These are phyloP conservation scores for Leccinum fallax DNA, from an alignment of 1,284 basidiomycete species.

Conservation along the genomic window DNA sequence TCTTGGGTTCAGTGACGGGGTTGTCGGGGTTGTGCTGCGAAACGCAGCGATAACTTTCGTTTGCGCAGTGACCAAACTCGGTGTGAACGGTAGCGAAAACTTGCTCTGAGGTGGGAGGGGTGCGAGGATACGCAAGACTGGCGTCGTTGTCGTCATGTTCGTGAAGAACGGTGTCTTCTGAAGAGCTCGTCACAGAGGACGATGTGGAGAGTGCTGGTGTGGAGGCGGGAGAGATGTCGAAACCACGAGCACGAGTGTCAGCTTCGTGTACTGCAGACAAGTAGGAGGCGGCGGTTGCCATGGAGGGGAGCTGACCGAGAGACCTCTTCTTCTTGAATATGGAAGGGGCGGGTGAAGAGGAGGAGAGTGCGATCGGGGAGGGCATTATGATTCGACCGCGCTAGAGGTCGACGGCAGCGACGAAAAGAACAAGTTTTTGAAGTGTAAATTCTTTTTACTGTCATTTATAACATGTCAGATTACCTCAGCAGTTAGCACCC, in stretches of 20 bases:
- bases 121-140: slow-evolving; percentile 56
- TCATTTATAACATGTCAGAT: slow-evolving; percentile 28
- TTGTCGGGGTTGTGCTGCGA: slow-evolving; percentile 61
- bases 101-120: slow-evolving; percentile 75
- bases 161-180: slow-evolving; percentile 61
- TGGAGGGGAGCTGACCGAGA: slow-evolving; percentile 43
- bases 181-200: slow-evolving; percentile 64
- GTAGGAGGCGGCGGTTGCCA: slow-evolving; percentile 69
- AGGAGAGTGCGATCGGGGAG: slow-evolving; percentile 52
- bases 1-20: slow-evolving; percentile 53
- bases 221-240: slow-evolving; percentile 38
- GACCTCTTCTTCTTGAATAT: slow-evolving; percentile 68
- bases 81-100: slow-evolving; percentile 76
- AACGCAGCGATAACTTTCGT: slow-evolving; percentile 67
- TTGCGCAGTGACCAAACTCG: slow-evolving; percentile 85
- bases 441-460: slow-evolving; percentile 4
- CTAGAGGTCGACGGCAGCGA: slow-evolving; percentile 1
- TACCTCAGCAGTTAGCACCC: slow-evolving; percentile 21
- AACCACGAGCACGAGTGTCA: slow-evolving; percentile 56
- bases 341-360: slow-evolving; percentile 48
- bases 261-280: slow-evolving; percentile 72
- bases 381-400: slow-evolving; percentile 39
- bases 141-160: slow-evolving; percentile 50
- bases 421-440: slow-evolving; percentile 7
- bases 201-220: slow-evolving; percentile 72